These are phyloP conservation scores for Fusarium xylarioides DNA, from an alignment of 2,329 filamentous ascomycete genomes.

Conservation along the genomic window DNA sequence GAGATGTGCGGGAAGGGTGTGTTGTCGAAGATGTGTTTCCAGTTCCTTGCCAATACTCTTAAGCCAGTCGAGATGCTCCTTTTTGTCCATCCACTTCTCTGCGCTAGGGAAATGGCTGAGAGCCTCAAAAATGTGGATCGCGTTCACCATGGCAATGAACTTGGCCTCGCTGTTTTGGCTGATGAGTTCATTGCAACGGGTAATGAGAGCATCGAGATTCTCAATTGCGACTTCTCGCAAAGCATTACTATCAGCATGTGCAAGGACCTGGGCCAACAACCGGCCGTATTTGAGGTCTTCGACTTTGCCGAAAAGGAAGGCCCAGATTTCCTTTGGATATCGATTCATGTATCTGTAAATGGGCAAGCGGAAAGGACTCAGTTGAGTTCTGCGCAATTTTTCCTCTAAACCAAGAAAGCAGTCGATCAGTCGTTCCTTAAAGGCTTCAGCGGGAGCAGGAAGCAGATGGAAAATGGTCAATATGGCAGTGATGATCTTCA, in stretches of 20 bases:
- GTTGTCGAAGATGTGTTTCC: constrained; percentile 75
- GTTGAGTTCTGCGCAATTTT: constrained; percentile 83
- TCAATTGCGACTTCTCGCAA: constrained; percentile 79
- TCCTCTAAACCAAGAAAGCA: constrained; percentile 90
- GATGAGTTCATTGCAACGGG: constrained; percentile 70
- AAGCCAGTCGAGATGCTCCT: constrained; percentile 67
- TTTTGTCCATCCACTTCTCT: constrained; percentile 76
- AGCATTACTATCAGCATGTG: constrained; percentile 76
- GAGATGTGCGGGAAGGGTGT: constrained; percentile 75
- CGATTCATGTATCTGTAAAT: constrained; percentile 93
- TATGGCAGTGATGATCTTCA: constrained; percentile 95
- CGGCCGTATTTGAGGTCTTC: constrained; percentile 89
- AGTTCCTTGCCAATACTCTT: constrained; percentile 78
- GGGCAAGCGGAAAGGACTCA: constrained; percentile 90
- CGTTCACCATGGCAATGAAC: constrained; percentile 79
- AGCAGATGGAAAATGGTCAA: constrained; percentile 98
- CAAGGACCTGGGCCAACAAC: constrained; percentile 87
- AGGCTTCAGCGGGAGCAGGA: constrained; percentile 86
- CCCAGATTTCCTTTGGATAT: constrained; percentile 89
- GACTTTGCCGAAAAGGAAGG: constrained; percentile 79
- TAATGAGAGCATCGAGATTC: constrained; percentile 77
- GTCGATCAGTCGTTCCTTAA: constrained; percentile 89
- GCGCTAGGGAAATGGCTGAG: constrained; percentile 73
- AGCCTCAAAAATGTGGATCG: constrained; percentile 84
- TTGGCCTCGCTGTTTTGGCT: constrained; percentile 75